Percentiles rank a stretch among this genome's conserved stretches.
phyloP scores from a whole-genome alignment of 176 grass and related monocot genomes.

The Melocanna baccifera region DNA sequence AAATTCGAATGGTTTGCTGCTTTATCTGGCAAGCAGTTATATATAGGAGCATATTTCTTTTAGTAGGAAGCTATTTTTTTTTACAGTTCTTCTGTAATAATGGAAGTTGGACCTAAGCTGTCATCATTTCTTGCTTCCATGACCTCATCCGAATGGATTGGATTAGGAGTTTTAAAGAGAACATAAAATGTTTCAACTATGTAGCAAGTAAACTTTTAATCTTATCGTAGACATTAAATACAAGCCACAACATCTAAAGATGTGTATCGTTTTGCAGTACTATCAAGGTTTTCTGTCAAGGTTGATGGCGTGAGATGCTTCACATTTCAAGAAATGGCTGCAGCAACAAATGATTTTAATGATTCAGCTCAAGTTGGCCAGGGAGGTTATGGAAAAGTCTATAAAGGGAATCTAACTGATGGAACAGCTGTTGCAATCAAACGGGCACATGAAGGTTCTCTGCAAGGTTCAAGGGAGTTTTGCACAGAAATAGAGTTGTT shows the following conservation, averaged over 20 bases:
- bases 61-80: neutral
- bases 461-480: constrained; percentile 95
- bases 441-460: constrained; percentile 77
- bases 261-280: constrained; percentile 43
- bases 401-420: constrained; percentile 70
- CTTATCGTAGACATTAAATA: neutral
- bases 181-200: neutral
- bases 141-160: neutral
- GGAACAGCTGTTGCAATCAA: constrained; percentile 86
- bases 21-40: neutral
- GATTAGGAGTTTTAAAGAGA: neutral
- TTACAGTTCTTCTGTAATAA: neutral
- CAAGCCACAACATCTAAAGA: constrained; percentile 25
- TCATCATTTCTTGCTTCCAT: constrained; percentile 2
- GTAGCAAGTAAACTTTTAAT: neutral
- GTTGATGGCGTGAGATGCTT: constrained; percentile 78
- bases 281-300: constrained; percentile 68
- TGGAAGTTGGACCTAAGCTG: neutral
- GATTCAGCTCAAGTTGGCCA: constrained; percentile 74
- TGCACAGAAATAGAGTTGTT: constrained; percentile 87
- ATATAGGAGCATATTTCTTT: neutral
- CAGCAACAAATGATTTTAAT: constrained; percentile 63
- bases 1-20: neutral
- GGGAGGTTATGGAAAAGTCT: constrained; percentile 95
- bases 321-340: constrained; percentile 77